Conservation (phyloP, 108 stramenopile genomes). For the Stephanodiscus triporus region DNA sequence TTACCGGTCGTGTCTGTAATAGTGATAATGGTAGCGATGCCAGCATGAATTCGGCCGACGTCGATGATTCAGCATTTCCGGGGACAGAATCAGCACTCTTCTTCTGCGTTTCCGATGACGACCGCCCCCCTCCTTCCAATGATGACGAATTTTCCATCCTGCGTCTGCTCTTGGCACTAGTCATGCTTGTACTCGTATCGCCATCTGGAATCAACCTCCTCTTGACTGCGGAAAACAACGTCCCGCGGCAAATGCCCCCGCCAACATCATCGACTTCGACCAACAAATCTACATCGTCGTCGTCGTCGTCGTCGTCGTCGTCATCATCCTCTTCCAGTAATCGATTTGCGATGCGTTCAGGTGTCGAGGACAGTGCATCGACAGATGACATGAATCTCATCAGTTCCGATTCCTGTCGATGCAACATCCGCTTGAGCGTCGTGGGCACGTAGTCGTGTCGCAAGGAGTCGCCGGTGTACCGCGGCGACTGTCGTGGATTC, state of each 20-base stretch:
- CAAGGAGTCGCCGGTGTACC: neutral
- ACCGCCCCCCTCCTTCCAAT: neutral
- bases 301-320: conserved; percentile 1
- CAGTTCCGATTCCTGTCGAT: neutral
- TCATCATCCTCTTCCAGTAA: neutral
- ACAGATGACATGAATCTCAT: neutral
- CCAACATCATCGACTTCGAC: neutral
- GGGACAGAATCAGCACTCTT: neutral
- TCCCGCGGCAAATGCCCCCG: neutral
- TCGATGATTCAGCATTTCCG: too few species aligned
- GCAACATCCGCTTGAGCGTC: neutral
- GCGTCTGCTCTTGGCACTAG: neutral
- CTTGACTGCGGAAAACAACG: neutral
- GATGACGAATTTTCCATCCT: neutral
- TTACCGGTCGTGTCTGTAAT: too few species aligned
- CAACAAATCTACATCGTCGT: neutral
- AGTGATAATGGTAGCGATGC: too few species aligned
- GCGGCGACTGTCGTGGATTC: neutral
- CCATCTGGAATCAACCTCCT: neutral
- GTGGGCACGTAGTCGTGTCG: neutral
- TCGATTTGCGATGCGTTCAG: neutral
- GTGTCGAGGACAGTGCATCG: neutral
- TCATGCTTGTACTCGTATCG: neutral
- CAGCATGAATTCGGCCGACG: too few species aligned
- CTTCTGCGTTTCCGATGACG: neutral